A percentile compares a stretch with the other conserved stretches of the same genome.
These are phyloP conservation scores for Fusarium xylarioides DNA, from an alignment of 2,329 filamentous ascomycete genomes.

Conservation along the genomic window DNA sequence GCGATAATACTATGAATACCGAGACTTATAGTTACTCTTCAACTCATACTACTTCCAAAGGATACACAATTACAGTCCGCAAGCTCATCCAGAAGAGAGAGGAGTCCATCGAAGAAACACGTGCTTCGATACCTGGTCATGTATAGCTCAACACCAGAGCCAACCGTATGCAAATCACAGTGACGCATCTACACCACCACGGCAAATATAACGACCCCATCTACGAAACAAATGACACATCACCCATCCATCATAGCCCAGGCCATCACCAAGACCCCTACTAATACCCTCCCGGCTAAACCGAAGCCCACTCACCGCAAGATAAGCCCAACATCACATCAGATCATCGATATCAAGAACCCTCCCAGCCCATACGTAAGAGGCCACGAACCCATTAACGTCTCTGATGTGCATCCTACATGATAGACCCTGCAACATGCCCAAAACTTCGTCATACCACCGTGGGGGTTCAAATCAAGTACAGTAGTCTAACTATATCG, in stretches of 20 bases:
- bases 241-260: not conserved
- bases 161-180: not conserved
- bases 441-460: slow-evolving; percentile 5
- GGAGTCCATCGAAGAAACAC: not conserved
- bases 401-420: not conserved
- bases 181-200: slow-evolving; percentile 11
- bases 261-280: not conserved
- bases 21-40: too few species aligned
- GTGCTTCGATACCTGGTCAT: not conserved
- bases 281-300: slow-evolving; percentile 2
- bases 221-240: not conserved
- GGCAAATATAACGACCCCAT: slow-evolving; percentile 4
- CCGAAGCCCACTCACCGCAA: slow-evolving; percentile 24
- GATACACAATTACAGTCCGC: not conserved
- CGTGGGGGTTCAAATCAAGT: not conserved
- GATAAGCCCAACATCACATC: slow-evolving; percentile 15
- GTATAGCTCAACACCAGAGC: not conserved
- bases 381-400: not conserved
- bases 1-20: not conserved
- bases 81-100: not conserved
- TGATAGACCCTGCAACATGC: not conserved
- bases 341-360: slow-evolving; percentile 11
- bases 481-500: not conserved
- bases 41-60: too few species aligned
- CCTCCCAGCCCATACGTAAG: slow-evolving; percentile 4